A percentile compares a stretch with the other conserved stretches of the same genome.
phyloP scores from a whole-genome alignment of 1,139 yeast genomes.

The Hansenula anomala region DNA sequence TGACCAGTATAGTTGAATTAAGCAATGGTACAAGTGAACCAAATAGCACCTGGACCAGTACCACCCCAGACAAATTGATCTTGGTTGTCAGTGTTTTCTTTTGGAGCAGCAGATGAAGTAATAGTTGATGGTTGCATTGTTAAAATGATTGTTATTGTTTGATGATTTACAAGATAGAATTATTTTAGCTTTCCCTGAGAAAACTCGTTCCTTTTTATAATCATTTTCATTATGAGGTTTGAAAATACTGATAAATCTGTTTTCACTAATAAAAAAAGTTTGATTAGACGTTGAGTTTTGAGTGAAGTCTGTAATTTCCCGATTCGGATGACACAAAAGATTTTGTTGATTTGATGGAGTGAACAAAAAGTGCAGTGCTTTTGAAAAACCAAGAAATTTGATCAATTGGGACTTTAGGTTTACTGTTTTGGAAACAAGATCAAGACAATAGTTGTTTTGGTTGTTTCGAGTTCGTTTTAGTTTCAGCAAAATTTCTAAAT shows the following conservation, averaged over 20 bases:
- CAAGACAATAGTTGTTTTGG: no score
- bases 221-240: not conserved
- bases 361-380: no score
- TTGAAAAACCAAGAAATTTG: no score
- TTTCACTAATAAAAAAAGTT: no score
- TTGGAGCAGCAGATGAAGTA: slow-evolving; percentile 3
- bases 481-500: no score
- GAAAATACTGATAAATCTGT: no score
- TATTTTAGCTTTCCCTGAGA: no score
- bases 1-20: not conserved
- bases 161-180: not conserved
- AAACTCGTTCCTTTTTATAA: not conserved
- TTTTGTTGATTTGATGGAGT: not conserved
- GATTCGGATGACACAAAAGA: slow-evolving; percentile 1
- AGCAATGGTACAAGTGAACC: slow-evolving; percentile 3
- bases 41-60: not conserved
- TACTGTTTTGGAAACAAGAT: no score
- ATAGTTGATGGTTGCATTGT: slow-evolving; percentile 4
- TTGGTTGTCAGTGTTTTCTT: slow-evolving; percentile 1
- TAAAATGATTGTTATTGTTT: not conserved
- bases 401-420: no score
- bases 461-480: no score
- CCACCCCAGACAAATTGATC: not conserved
- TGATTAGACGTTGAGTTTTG: slow-evolving; percentile 30
- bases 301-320: not conserved